Percentiles rank a stretch among this genome's conserved stretches.
Conservation (phyloP, 768 basidiomycete genomes). For the Xerocomellus chrysenteron region DNA sequence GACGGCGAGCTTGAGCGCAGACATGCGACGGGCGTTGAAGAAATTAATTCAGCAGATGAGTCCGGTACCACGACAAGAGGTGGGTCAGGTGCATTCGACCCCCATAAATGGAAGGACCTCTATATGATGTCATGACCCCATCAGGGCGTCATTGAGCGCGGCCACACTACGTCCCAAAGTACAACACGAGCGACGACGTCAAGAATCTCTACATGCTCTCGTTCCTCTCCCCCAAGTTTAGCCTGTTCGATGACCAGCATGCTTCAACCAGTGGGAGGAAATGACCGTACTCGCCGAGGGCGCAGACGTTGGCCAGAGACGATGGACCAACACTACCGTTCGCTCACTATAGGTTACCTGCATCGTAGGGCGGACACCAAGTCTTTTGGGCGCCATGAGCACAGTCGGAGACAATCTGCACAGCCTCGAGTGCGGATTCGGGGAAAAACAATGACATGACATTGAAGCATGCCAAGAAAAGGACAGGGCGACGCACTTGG, state of each 20-base stretch:
- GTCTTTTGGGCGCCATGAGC: slow-evolving; percentile 43
- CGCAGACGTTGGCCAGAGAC: slow-evolving; percentile 28
- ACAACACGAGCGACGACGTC: slow-evolving; percentile 54
- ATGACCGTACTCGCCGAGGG: slow-evolving; percentile 45
- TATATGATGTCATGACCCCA: slow-evolving; percentile 6
- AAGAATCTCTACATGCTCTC: too few relatives aligned
- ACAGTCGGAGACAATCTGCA: slow-evolving; percentile 32
- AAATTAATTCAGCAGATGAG: too few relatives aligned
- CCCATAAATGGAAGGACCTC: slow-evolving; percentile 10
- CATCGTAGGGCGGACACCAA: slow-evolving; percentile 34
- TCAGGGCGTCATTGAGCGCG: too few relatives aligned
- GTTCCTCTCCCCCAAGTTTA: slow-evolving; percentile 23
- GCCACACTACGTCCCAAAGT: slow-evolving; percentile 50
- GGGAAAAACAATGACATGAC: slow-evolving; percentile 54
- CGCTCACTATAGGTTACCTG: slow-evolving; percentile 57
- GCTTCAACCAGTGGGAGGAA: slow-evolving; percentile 6
- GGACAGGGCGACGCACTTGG: slow-evolving; percentile 40
- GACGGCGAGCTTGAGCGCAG: slow-evolving; percentile 57
- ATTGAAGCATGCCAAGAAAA: too few relatives aligned
- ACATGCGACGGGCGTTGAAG: slow-evolving; percentile 23
- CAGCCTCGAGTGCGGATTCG: background rate
- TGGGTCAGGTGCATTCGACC: background rate
- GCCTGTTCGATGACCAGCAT: slow-evolving; percentile 13
- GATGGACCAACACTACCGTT: slow-evolving; percentile 36
- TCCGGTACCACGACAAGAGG: too few relatives aligned